These are phyloP conservation scores for Vitis hybrid DNA, from an alignment of 177 flowering plant genomes.

Conservation along the genomic window DNA sequence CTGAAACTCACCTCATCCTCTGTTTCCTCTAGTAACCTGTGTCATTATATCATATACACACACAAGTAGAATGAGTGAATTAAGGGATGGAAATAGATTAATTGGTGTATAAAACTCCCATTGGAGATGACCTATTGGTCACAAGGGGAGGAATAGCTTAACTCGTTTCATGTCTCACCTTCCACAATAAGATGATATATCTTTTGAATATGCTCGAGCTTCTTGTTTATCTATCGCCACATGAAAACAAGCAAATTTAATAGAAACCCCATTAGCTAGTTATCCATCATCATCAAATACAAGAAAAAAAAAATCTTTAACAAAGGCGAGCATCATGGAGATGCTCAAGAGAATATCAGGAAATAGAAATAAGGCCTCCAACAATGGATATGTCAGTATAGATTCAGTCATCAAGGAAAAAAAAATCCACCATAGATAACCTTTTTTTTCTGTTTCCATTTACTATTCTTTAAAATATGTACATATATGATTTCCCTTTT, in stretches of 20 bases:
- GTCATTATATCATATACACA: slow-evolving; percentile 9
- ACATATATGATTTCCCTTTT: no score
- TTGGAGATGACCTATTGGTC: not conserved
- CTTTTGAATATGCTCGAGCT: slow-evolving; percentile 85
- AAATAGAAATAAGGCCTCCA: no score
- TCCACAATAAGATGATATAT: slow-evolving; percentile 87
- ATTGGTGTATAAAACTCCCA: not conserved
- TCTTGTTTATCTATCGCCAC: slow-evolving; percentile 69
- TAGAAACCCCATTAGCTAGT: not conserved
- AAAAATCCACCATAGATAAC: no score
- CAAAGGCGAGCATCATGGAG: no score
- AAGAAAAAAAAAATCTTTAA: no score
- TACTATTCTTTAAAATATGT: no score
- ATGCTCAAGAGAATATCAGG: no score
- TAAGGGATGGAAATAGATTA: not conserved
- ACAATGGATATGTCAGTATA: no score
- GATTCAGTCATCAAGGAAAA: no score
- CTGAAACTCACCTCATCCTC: slow-evolving; percentile 77
- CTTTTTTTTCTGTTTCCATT: no score
- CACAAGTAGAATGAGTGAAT: not conserved
- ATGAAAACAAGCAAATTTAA: not conserved
- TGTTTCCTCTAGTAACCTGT: slow-evolving; percentile 94
- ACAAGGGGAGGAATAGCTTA: slow-evolving; percentile 1
- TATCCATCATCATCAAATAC: no score
- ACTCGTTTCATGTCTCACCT: slow-evolving; percentile 50